Percentiles rank a stretch among this genome's conserved stretches.
Conservation (phyloP, 2,329 filamentous ascomycete species). For the Ascochyta clinopodiicola region DNA sequence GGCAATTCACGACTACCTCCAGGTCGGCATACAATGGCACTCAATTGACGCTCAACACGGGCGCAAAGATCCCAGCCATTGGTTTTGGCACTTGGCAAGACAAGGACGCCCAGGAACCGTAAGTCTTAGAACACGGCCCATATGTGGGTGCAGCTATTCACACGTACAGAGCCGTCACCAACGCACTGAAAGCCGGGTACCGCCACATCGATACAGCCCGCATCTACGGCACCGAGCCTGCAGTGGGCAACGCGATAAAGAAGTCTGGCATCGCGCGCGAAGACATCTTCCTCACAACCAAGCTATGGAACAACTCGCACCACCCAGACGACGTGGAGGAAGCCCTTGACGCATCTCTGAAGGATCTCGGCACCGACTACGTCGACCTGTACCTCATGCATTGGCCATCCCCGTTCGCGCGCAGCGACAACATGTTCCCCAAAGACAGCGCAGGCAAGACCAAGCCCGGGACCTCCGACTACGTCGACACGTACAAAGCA, state of each 20-base stretch:
- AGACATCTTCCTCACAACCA: constrained; percentile 63
- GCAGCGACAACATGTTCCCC: constrained; percentile 69
- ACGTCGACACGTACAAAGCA: constrained; percentile 45
- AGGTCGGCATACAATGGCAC: constrained; percentile 46
- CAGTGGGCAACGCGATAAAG: constrained; percentile 37
- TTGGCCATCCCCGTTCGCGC: constrained; percentile 80
- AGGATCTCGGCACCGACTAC: constrained; percentile 82
- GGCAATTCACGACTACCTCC: constrained; percentile 18
- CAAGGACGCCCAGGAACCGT: constrained; percentile 39
- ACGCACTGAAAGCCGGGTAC: constrained; percentile 37
- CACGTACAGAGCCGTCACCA: constrained; percentile 46
- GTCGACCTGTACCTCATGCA: constrained; percentile 84
- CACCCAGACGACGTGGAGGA: constrained; percentile 69
- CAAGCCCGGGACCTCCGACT: constrained; percentile 33
- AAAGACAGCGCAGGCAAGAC: constrained; percentile 52
- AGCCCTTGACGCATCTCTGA: constrained; percentile 75
- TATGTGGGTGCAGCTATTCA: not conserved
- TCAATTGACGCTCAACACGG: constrained; percentile 66
- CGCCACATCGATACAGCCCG: constrained; percentile 41
- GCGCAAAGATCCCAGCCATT: constrained; percentile 76
- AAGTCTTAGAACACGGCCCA: not conserved
- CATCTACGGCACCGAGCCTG: constrained; percentile 36
- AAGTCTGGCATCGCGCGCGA: constrained; percentile 49
- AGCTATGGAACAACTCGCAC: constrained; percentile 92
- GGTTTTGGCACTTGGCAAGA: constrained; percentile 60